Conservation (phyloP, 768 basidiomycete species). For the Auriscalpium vulgare region DNA sequence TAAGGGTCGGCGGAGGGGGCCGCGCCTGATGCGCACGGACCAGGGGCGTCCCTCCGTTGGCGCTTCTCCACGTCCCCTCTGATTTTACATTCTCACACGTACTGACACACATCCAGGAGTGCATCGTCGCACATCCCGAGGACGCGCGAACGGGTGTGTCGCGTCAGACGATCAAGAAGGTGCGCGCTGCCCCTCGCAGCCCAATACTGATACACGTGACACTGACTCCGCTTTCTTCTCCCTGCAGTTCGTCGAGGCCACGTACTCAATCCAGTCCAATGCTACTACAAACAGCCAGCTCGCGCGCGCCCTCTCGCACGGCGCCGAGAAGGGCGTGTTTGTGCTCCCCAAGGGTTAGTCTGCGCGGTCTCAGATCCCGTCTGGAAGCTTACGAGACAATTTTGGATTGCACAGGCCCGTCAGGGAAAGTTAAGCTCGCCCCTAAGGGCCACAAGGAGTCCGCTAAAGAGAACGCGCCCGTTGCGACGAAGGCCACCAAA, state of each 20-base stretch:
- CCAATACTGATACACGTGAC: too few relatives aligned
- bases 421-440: slow-evolving; percentile 70
- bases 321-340: slow-evolving; percentile 42
- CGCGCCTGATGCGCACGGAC: background rate
- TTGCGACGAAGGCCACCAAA: slow-evolving; percentile 26
- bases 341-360: slow-evolving; percentile 37
- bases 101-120: slow-evolving; percentile 41
- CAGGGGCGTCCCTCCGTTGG: background rate
- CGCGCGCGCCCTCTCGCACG: slow-evolving; percentile 43
- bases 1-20: background rate
- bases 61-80: background rate
- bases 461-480: slow-evolving; percentile 39
- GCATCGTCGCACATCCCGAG: slow-evolving; percentile 58
- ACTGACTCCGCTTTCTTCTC: background rate
- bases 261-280: slow-evolving; percentile 40
- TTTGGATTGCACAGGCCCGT: slow-evolving; percentile 28
- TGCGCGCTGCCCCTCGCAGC: background rate
- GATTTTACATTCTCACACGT: background rate
- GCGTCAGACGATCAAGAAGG: slow-evolving; percentile 61
- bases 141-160: slow-evolving; percentile 56
- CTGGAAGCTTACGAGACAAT: background rate
- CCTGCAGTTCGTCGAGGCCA: slow-evolving; percentile 40
- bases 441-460: slow-evolving; percentile 33
- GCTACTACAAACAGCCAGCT: slow-evolving; percentile 35
- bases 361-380: too few relatives aligned